Conservation (phyloP, 2,329 filamentous ascomycete genomes). For the Teratosphaeriaceae sp. region DNA sequence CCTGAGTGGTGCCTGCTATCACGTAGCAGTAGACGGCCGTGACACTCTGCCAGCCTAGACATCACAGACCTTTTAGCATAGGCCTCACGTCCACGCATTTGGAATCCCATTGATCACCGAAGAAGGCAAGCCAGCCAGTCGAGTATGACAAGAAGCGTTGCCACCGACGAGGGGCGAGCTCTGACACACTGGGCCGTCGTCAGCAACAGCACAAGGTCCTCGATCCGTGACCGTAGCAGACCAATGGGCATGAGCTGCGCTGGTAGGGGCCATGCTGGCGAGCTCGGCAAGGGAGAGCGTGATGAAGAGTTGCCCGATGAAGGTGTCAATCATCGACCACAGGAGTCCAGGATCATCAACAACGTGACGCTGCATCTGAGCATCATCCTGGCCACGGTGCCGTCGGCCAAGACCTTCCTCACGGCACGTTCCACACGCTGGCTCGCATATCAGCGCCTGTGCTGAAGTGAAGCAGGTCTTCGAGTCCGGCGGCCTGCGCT, state of each 20-base stretch:
- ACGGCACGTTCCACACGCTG: conserved; percentile 1
- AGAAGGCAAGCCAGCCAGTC: conserved; percentile 28
- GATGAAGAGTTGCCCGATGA: conserved; percentile 25
- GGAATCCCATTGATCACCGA: too few relatives aligned
- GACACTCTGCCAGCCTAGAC: conserved; percentile 41
- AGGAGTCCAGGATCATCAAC: conserved; percentile 23
- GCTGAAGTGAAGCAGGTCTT: conserved; percentile 8
- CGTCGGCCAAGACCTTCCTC: conserved; percentile 27
- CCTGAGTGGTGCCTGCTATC: conserved; percentile 41
- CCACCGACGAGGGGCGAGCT: conserved; percentile 36
- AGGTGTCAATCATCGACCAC: conserved; percentile 24
- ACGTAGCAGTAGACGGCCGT: conserved; percentile 39
- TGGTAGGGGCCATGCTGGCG: conserved; percentile 25
- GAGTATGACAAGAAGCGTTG: conserved; percentile 42
- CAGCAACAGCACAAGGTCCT: too few relatives aligned
- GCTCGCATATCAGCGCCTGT: too few relatives aligned
- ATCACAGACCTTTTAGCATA: too few relatives aligned
- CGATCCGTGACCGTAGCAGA: too few relatives aligned
- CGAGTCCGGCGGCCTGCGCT: conserved; percentile 8
- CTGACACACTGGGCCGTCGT: too few relatives aligned
- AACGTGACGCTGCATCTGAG: conserved; percentile 21
- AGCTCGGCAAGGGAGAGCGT: conserved; percentile 30
- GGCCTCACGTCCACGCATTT: too few relatives aligned
- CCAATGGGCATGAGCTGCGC: conserved; percentile 24
- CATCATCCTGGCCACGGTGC: conserved; percentile 24